phyloP scores from a whole-genome alignment of 352 stramenopile species.

The Globisporangium camurandrum region DNA sequence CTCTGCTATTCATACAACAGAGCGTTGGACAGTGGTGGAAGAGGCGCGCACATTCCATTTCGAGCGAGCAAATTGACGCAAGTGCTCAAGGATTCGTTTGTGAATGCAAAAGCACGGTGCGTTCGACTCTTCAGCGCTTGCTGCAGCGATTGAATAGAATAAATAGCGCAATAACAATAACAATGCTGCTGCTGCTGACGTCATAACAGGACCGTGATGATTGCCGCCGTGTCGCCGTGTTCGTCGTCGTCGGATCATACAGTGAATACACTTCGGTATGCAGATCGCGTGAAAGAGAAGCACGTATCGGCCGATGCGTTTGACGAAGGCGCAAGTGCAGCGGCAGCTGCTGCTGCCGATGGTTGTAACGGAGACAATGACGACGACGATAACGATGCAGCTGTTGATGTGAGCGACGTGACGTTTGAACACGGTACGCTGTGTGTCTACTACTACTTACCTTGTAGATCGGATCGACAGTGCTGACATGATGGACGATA shows the following conservation, averaged over 20 bases:
- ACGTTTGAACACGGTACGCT: conserved; percentile 44
- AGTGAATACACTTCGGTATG: conserved; percentile 96
- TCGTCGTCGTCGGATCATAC: conserved; percentile 93
- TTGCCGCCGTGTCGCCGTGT: conserved; percentile 91
- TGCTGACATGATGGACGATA: not conserved
- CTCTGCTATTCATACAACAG: conserved; percentile 18
- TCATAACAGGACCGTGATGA: conserved; percentile 90
- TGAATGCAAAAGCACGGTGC: conserved; percentile 83
- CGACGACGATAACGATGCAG: too few species aligned
- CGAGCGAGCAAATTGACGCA: conserved; percentile 95
- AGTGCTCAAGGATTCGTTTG: conserved; percentile 97
- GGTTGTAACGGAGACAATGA: too few species aligned
- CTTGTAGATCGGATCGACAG: not conserved
- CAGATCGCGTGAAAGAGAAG: conserved; percentile 96
- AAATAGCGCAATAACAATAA: too few species aligned
- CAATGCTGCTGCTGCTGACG: not conserved
- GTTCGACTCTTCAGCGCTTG: not conserved
- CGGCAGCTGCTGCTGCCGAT: conserved; percentile 16
- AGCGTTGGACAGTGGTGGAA: conserved; percentile 87
- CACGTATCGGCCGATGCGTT: conserved; percentile 67
- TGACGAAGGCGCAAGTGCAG: conserved; percentile 22
- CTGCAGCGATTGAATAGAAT: too few species aligned
- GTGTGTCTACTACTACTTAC: too few species aligned
- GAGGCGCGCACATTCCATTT: conserved; percentile 91
- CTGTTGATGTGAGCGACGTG: conserved; percentile 49